A percentile compares a stretch with the other conserved stretches of the same genome.
Evolutionary conservation across 2,329 filamentous ascomycete genomes (phyloP).

Genomic region (Leptographium procerum): DNA sequence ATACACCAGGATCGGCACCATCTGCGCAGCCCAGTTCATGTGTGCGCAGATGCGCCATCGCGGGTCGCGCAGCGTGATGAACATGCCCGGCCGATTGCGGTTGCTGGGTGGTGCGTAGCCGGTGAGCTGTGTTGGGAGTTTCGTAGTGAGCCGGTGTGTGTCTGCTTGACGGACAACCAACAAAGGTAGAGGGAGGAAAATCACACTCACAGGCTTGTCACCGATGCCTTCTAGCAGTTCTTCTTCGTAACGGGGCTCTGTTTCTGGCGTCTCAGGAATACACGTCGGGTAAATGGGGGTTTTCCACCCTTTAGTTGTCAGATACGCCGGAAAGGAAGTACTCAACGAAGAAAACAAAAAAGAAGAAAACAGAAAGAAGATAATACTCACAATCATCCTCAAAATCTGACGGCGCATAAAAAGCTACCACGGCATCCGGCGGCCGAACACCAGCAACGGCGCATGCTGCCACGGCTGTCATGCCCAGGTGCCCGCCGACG

Average conservation of each 20-base stretch:
- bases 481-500: slow-evolving; percentile 31
- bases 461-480: slow-evolving; percentile 23
- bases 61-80: neutral
- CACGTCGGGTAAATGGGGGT: too few relatives aligned
- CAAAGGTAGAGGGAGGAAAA: too few relatives aligned
- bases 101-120: neutral
- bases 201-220: too few relatives aligned
- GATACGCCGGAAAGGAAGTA: neutral
- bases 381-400: neutral
- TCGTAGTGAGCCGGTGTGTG: too few relatives aligned
- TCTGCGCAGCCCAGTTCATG: slow-evolving; percentile 1
- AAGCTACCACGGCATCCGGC: slow-evolving; percentile 30
- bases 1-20: neutral
- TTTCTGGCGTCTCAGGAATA: too few relatives aligned
- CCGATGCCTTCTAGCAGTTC: too few relatives aligned
- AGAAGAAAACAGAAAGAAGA: too few relatives aligned
- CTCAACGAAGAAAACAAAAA: neutral
- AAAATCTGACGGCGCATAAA: slow-evolving; percentile 22
- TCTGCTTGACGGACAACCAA: too few relatives aligned
- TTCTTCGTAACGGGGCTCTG: too few relatives aligned
- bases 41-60: neutral
- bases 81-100: neutral
- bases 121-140: too few relatives aligned
- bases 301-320: too few relatives aligned
- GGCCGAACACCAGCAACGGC: slow-evolving; percentile 17